Evolutionary conservation across 2,329 filamentous ascomycete species (phyloP), one percentile per base, ranked within the genome.

Genomic region (Neonectria coccinea): DNA sequence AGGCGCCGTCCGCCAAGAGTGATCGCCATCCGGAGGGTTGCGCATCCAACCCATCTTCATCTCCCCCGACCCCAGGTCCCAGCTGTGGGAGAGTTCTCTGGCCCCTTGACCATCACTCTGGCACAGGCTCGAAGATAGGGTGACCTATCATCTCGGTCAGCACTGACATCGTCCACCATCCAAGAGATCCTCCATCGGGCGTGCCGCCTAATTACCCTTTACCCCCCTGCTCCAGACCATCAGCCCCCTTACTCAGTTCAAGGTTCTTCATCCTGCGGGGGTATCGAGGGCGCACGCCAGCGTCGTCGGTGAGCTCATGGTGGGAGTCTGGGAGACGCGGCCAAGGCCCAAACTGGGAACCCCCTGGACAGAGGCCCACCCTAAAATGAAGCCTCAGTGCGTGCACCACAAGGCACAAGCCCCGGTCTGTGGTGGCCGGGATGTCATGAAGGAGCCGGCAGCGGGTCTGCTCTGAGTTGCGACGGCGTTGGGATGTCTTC

Each of bases 271-370:
- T n/a, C 22, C 11, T 11, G 22, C 5, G 20, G 44, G 44, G 12
- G 12, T 14, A 44, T 56, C 27, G 44, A 41, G 45, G 54, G 31
- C 55, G 55, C 50, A 63, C 48, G 54, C 60, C 60, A 58, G 47
- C 59, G n/a, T 56, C 55, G 55, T 63, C 60, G 60, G 60, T 55
- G 60, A 63, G 55, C 41, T 48, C 55, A 47, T 55, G 55, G 48
- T 45, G 18, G 36, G 18, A 56, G 44, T 41, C 51, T 42, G 3
- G n/a, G 39, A 16, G 39, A 16, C 33, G n/a, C 51, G 31, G 33
- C 29, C 45, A 62, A 29, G 51, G 31, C 22, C 53, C 41, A 18
- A 31, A 31, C 48, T 51, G 29, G 47, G 47, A 4, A 6, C 47
- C 47, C 45, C 27, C 10, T 25, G 54, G 48, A 55, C 22, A 39